Conservation (phyloP, 2,329 filamentous ascomycete genomes). For the Phaeosphaeria sp. region DNA sequence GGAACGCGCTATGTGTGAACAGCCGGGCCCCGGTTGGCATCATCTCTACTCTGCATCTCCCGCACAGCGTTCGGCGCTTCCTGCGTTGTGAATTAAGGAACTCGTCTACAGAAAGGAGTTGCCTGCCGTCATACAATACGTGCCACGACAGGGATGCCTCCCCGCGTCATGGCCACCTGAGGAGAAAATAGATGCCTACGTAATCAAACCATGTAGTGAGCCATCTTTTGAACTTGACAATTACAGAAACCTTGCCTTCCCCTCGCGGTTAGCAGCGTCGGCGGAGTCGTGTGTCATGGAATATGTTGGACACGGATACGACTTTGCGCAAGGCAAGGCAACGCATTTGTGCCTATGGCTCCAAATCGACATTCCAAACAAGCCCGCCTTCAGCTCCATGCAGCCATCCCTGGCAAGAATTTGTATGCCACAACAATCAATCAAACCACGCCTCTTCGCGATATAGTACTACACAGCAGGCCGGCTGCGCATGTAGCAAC, state of each 20-base stretch:
- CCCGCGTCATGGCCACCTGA: constrained; percentile 6
- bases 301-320: constrained; percentile 8
- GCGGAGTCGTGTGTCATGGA: constrained; percentile 1
- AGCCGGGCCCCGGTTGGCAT: constrained; percentile 24
- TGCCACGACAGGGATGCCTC: constrained; percentile 11
- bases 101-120: constrained; percentile 15
- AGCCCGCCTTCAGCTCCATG: constrained; percentile 16
- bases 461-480: constrained; percentile 10
- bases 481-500: neutral
- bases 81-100: constrained; percentile 18
- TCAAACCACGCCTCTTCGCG: constrained; percentile 7
- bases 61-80: constrained; percentile 27
- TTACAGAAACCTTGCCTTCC: constrained; percentile 10
- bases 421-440: constrained; percentile 5
- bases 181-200: constrained; percentile 16
- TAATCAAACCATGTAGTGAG: constrained; percentile 17
- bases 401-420: constrained; percentile 12
- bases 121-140: constrained; percentile 13
- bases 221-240: neutral
- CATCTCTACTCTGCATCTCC: constrained; percentile 19
- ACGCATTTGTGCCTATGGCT: constrained; percentile 8
- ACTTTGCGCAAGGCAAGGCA: constrained; percentile 13
- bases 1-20: constrained; percentile 23
- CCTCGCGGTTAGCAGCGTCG: constrained; percentile 9
- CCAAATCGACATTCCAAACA: constrained; percentile 18